Evolutionary conservation across 2,329 filamentous ascomycete species (phyloP), one percentile per base, ranked within the genome.

Genomic region (Tolypocladium pustulatum): DNA sequence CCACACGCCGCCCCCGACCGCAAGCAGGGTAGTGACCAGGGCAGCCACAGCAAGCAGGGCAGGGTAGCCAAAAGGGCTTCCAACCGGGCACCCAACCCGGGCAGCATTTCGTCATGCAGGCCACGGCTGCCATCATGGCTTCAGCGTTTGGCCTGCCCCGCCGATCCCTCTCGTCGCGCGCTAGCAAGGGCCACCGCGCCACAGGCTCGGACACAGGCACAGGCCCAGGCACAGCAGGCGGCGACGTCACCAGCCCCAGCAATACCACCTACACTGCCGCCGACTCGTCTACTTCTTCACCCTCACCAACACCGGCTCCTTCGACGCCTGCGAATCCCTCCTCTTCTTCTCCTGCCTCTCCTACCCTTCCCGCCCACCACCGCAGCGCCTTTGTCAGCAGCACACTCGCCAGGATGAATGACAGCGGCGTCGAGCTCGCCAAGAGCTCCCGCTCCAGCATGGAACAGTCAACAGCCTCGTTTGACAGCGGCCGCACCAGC

Each of bases 401-500:
- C 55, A 62, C 64, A 2, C 60, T 64, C 49, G 62, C 65, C 54
- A 68, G 57, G 20, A 66, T 73, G 65, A 67, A 68, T 59, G 72
- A 73, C 58, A 69, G 69, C 60, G 67, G 62, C 30, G 62, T 71
- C 58, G 70, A 72, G 57, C 66, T 70, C 30, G 59, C 59, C 54
- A 65, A 62, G 57, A 62, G 63, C 61, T 67, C 70, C 49, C 62
- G 68, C 40, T 71, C 69, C 57, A 71, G 67, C 57, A 57, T 66
- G 58, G 68, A 69, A 51, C 60, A 59, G 36, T 62, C 61, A 5
- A 64, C 65, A 54, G 64, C 67, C 10, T 72, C 71, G 20, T 64
- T 71, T n/a, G 73, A 75, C 38, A 74, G 72, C 59, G 67, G 67
- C 32, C 71, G 71, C 55, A 74, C 71, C 43, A 69, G 66, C 55